These are phyloP conservation scores for Moelleriella libera DNA, from an alignment of 2,329 filamentous ascomycete species.

Conservation along the genomic window DNA sequence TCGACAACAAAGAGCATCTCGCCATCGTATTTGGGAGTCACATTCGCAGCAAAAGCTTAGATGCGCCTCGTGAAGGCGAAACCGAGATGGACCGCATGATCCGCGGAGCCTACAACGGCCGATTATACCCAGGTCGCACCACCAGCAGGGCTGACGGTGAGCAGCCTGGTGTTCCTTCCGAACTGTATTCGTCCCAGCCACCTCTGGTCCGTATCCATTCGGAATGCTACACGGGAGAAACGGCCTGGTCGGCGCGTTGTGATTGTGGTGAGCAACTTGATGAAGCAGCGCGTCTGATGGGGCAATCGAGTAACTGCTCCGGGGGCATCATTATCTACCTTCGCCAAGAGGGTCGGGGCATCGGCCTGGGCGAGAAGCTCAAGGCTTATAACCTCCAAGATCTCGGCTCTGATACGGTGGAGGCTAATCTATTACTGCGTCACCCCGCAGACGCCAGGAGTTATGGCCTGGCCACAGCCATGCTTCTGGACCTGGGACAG, in stretches of 20 bases:
- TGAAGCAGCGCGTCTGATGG: slow-evolving; percentile 90
- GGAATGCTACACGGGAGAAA: slow-evolving; percentile 97
- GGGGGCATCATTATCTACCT: slow-evolving; percentile 93
- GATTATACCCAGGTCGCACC: slow-evolving; percentile 72
- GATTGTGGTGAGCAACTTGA: slow-evolving; percentile 97
- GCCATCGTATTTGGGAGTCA: slow-evolving; percentile 89
- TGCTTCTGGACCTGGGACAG: slow-evolving; percentile 76
- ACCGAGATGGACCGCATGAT: slow-evolving; percentile 89
- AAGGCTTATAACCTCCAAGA: slow-evolving; percentile 98
- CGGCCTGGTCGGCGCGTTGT: slow-evolving; percentile 93
- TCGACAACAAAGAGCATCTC: slow-evolving; percentile 90
- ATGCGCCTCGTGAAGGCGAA: slow-evolving; percentile 59
- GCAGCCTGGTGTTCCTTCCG: neutral
- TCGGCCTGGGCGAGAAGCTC: slow-evolving; percentile 86
- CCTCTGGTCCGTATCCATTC: slow-evolving; percentile 91
- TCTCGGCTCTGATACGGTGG: slow-evolving; percentile 90
- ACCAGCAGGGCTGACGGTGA: slow-evolving; percentile 41
- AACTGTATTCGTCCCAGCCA: slow-evolving; percentile 6
- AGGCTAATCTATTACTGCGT: slow-evolving; percentile 79
- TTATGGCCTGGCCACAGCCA: slow-evolving; percentile 92
- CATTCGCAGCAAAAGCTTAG: slow-evolving; percentile 62
- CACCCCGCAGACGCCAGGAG: slow-evolving; percentile 91
- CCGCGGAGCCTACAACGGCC: slow-evolving; percentile 79
- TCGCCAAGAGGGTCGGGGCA: slow-evolving; percentile 88
- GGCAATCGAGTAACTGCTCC: slow-evolving; percentile 43